Evolutionary conservation across 1,139 yeast species (phyloP), one percentile per base, ranked within the genome.

Genomic region (Suzukiozyma palmioleophila): DNA sequence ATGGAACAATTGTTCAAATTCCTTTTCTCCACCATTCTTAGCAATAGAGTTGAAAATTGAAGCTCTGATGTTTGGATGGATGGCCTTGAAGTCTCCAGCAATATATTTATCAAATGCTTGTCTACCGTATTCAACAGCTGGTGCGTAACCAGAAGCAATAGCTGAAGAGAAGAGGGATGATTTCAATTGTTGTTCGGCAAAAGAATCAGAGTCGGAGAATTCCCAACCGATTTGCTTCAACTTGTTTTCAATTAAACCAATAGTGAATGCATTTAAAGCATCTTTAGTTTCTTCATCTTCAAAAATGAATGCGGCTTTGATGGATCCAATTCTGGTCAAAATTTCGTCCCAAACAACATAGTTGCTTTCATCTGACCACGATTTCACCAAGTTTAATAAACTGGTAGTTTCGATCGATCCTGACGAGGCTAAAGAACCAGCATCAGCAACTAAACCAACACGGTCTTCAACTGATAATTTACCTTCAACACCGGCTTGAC

Each of bases 401-500:
- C 74, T 79, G 10, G 81, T 69, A 24, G 94, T 81, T 41, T 81
- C 69, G 44, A 83, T 78, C 57, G 78, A 81, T 13, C 95, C 95
- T 33, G 89, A 77, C 12, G 81, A 65, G 3, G 92, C 77, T 50
- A 86, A 73, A 8, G 90, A 77, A 39, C 77, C 81, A 21, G 87
- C 85, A 65, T 87, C 96, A 21, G 94, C 88, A 36, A 87, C 86
- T 49, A 87, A 76, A 40, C 95, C 95, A 42, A 85, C 84, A 61
- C 94, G 81, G 60, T 87, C 96, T 59, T 84, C 90, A 38, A 83
- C 87, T 7, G 90, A 74, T 49, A 87, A 73, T 49, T 77, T 67
- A 25, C 87, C 85, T 14, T 70, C 69, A 30, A 67, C 68, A 43
- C 88, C 89, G 39, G 87, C 88, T 49, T 74, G 61, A 42, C 92